Evolutionary conservation across 2,329 filamentous ascomycete genomes (phyloP), one percentile per base, ranked within the genome.

Genomic region (Emericellopsis atlantica): DNA sequence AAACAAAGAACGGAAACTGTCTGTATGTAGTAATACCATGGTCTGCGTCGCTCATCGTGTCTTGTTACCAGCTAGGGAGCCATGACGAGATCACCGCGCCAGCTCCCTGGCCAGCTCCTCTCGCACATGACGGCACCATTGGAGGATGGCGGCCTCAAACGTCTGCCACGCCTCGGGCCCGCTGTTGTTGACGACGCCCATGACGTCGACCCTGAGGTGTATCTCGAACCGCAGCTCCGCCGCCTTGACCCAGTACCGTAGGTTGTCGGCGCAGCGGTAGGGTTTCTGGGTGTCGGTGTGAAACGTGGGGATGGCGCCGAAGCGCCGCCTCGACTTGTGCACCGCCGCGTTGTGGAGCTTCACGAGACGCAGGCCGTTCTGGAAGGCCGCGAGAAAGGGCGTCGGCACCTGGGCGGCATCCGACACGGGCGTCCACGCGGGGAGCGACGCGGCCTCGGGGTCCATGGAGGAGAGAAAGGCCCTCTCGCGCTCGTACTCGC

Each of bases 201-300:
- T 81, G 18, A 90, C 86, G 54, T 95, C 87, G 41, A 95, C 72
- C 47, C 81, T 76, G 40, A 96, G 69, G 49, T 84, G 74, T 32
- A 89, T 76, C 61, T 96, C 92, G 81, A 90, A 98, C 42, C 92
- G 79, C 44, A 96, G 70, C 64, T 98, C 89, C 7, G 89, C 88
- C 1, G 90, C 92, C 66, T 98, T 98, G 61, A 84, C 76, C 90
- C 92, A 98, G 67, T 84, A 98, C 33, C 88, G 78, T 46, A 98
- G 70, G 58, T 98, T 98, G 51, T 98, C 92, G 4, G 89, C 87
- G 46, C 81, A 81, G 38, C 92, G 82, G 59, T 98, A 98, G 0
- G 92, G 92, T 62, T 96, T 96, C 45, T 79, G 81, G 9, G 92
- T 90, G 59, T 98, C 88, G n/a, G 79, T 81, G 58, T 96, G 92